Conservation (phyloP, 495 filamentous ascomycete genomes). For the Cercophora newfieldiana region DNA sequence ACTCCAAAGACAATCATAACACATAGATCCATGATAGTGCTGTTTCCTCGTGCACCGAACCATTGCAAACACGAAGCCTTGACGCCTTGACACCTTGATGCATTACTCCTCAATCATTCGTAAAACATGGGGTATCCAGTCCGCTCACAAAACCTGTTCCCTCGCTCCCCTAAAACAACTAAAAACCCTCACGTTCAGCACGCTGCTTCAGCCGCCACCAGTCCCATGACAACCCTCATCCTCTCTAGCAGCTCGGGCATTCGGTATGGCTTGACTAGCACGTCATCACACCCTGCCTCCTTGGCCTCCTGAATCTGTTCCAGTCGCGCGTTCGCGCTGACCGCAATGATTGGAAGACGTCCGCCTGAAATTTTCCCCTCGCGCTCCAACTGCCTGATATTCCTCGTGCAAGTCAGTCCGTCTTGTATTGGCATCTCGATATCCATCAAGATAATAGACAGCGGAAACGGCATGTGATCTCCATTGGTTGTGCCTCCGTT, state of each 20-base stretch:
- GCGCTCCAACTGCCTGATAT: slow-evolving; percentile 64
- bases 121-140: neutral
- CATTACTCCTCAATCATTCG: neutral
- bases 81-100: neutral
- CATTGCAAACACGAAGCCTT: neutral
- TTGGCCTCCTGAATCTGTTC: slow-evolving; percentile 67
- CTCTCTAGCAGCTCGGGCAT: slow-evolving; percentile 48
- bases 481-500: slow-evolving; percentile 18
- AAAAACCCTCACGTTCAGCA: neutral
- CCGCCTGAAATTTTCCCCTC: slow-evolving; percentile 46
- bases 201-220: slow-evolving; percentile 28
- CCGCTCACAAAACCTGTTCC: neutral
- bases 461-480: slow-evolving; percentile 28
- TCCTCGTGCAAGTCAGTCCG: slow-evolving; percentile 65
- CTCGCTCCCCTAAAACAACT: neutral
- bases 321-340: slow-evolving; percentile 71
- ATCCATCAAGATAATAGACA: slow-evolving; percentile 69
- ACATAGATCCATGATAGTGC: neutral
- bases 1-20: neutral
- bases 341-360: slow-evolving; percentile 73
- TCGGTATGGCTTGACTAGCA: slow-evolving; percentile 48
- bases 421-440: slow-evolving; percentile 87
- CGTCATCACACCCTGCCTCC: slow-evolving; percentile 57
- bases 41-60: neutral
- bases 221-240: slow-evolving; percentile 59